A percentile compares a stretch with the other conserved stretches of the same genome.
These are phyloP conservation scores for Cucumis variabilis DNA, from an alignment of 331 rosid genomes.

Conservation along the genomic window DNA sequence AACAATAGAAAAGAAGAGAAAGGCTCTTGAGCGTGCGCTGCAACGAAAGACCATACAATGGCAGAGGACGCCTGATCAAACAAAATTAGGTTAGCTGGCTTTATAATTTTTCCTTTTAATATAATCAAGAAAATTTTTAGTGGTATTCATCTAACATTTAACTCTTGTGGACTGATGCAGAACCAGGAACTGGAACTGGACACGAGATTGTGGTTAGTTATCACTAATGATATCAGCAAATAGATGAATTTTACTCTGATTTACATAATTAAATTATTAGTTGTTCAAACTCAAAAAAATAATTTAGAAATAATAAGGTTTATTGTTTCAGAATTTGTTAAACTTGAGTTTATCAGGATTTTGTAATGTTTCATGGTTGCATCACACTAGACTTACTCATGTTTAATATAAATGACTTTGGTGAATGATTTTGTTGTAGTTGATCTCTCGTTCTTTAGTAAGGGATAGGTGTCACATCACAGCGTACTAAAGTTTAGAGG, in stretches of 20 bases:
- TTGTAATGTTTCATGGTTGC: background rate
- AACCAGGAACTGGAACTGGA: slow-evolving; percentile 84
- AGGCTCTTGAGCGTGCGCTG: slow-evolving; percentile 66
- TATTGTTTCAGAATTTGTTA: background rate
- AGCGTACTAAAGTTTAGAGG: background rate
- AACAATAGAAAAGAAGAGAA: slow-evolving; percentile 66
- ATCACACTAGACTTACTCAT: background rate
- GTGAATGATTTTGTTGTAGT: background rate
- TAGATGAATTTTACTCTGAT: background rate
- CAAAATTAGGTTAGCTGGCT: slow-evolving; percentile 54
- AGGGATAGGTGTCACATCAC: slow-evolving; percentile 9
- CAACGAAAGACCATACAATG: slow-evolving; percentile 57
- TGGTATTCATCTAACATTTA: slow-evolving; percentile 28
- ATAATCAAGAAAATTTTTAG: slow-evolving; percentile 22
- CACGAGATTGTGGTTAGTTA: slow-evolving; percentile 79
- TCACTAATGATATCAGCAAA: slow-evolving; percentile 15
- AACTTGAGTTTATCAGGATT: background rate
- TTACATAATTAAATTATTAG: slow-evolving; percentile 5
- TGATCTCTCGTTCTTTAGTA: slow-evolving; percentile 5
- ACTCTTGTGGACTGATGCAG: slow-evolving; percentile 56
- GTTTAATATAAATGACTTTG: background rate
- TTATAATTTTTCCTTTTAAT: slow-evolving; percentile 18
- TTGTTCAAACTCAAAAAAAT: background rate
- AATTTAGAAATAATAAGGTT: background rate
- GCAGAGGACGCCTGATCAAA: slow-evolving; percentile 61